These are phyloP conservation scores for Cercospora citrullina DNA, from an alignment of 2,329 filamentous ascomycete species.

Conservation along the genomic window DNA sequence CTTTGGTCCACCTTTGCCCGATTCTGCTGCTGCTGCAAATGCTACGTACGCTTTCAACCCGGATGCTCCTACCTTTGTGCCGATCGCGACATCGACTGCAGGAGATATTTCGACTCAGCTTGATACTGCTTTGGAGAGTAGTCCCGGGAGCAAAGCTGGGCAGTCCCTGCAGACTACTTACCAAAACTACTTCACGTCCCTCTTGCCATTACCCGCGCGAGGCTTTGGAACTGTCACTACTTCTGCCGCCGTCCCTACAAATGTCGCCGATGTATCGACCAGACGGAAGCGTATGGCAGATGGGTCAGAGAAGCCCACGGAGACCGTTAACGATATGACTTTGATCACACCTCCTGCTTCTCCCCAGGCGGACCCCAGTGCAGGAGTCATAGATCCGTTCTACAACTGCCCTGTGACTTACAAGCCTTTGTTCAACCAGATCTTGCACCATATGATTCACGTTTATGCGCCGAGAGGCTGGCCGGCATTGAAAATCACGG, in stretches of 20 bases:
- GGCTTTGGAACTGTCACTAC: constrained; percentile 3
- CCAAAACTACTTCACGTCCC: constrained; percentile 5
- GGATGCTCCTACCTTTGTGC: constrained; percentile 12
- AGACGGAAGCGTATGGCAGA: constrained; percentile 28
- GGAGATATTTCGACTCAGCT: constrained; percentile 14
- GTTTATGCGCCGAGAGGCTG: constrained; percentile 39
- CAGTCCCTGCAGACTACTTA: constrained; percentile 7
- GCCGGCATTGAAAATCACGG: constrained; percentile 37
- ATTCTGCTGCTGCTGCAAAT: neutral
- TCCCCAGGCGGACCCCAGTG: constrained; percentile 17
- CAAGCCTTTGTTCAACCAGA: constrained; percentile 35
- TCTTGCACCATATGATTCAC: constrained; percentile 40
- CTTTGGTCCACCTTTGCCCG: constrained; percentile 14
- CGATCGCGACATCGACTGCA: constrained; percentile 4
- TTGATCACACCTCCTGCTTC: constrained; percentile 28
- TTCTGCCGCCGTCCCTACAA: neutral
- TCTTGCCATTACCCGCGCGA: neutral
- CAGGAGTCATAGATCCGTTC: constrained; percentile 33
- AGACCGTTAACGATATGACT: constrained; percentile 15
- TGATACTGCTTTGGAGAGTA: constrained; percentile 7
- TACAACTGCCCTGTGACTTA: constrained; percentile 37
- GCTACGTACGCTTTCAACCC: constrained; percentile 13
- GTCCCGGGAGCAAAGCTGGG: neutral
- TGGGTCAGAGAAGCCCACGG: constrained; percentile 24
- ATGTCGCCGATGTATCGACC: neutral